Conservation (phyloP, 139 green algal genomes). For the Haematococcus lacustris region DNA sequence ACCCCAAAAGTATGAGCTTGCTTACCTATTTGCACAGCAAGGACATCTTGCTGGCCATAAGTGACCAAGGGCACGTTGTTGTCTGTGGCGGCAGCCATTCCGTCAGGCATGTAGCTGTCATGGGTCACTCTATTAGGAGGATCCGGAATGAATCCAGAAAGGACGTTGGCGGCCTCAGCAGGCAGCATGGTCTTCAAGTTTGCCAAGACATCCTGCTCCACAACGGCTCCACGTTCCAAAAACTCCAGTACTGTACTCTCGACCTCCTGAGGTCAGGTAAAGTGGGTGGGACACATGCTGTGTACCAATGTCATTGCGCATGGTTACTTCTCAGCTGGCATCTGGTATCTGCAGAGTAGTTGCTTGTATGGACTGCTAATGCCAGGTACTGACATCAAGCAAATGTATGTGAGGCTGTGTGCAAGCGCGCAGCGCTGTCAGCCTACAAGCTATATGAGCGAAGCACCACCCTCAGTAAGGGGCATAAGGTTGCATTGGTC, state of each 20-base stretch:
- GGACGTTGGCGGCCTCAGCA: constrained; percentile 19
- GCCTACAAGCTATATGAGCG: too few relatives aligned
- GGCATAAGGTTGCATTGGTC: too few relatives aligned
- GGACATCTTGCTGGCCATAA: constrained; percentile 39
- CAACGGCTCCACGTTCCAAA: constrained; percentile 44
- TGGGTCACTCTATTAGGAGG: constrained; percentile 26
- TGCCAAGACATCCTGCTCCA: constrained; percentile 52
- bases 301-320: not conserved
- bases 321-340: not conserved
- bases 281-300: not conserved
- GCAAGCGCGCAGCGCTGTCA: too few relatives aligned
- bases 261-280: constrained; percentile 37
- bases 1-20: too few relatives aligned
- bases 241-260: constrained; percentile 48
- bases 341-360: not conserved
- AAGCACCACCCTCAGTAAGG: too few relatives aligned
- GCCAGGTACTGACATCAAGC: not conserved
- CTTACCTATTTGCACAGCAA: constrained; percentile 49
- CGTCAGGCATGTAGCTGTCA: constrained; percentile 4
- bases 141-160: constrained; percentile 47
- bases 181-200: constrained; percentile 48
- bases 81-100: not conserved
- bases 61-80: constrained; percentile 20
- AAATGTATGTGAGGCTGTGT: not conserved
- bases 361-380: not conserved